phyloP scores from a whole-genome alignment of 2,329 filamentous ascomycete genomes.

The Lasiodiplodia gonubiensis region DNA sequence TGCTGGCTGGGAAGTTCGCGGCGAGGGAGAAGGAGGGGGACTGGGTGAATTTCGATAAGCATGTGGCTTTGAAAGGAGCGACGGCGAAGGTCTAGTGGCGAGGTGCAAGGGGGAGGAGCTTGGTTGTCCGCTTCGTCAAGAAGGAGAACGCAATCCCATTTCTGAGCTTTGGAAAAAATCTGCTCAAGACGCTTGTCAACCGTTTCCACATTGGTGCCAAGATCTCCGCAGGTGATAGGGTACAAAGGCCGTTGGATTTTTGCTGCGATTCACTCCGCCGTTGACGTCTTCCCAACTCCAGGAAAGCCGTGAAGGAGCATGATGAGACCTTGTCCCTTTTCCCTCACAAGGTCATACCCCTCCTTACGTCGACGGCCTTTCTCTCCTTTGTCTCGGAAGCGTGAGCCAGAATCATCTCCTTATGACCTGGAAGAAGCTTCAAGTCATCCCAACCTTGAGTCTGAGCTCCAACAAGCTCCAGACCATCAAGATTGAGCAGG shows the following conservation, averaged over 20 bases:
- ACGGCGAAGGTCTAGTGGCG: no score
- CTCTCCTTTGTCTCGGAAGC: constrained; percentile 27
- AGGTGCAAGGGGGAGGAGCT: no score
- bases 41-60: fast-evolving
- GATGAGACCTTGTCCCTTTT: constrained; percentile 2
- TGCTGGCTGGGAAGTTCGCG: no score
- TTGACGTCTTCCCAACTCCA: constrained; percentile 20
- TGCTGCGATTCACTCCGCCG: neutral
- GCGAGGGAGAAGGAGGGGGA: fast-evolving
- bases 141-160: constrained; percentile 22
- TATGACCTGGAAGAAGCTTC: constrained; percentile 34
- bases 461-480: constrained; percentile 24
- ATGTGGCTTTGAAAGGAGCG: no score
- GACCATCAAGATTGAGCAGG: constrained; percentile 27
- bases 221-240: constrained; percentile 26
- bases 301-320: constrained; percentile 21
- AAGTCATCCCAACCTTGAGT: constrained; percentile 28
- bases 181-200: constrained; percentile 29
- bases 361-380: constrained; percentile 36
- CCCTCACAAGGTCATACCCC: constrained; percentile 6
- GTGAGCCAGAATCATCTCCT: constrained; percentile 34
- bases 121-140: constrained; percentile 37
- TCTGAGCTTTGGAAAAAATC: constrained; percentile 28
- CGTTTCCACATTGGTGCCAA: constrained; percentile 25
- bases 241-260: constrained; percentile 2